Conservation (phyloP, 129 eudicot genomes). For the Flaveria brownii region DNA sequence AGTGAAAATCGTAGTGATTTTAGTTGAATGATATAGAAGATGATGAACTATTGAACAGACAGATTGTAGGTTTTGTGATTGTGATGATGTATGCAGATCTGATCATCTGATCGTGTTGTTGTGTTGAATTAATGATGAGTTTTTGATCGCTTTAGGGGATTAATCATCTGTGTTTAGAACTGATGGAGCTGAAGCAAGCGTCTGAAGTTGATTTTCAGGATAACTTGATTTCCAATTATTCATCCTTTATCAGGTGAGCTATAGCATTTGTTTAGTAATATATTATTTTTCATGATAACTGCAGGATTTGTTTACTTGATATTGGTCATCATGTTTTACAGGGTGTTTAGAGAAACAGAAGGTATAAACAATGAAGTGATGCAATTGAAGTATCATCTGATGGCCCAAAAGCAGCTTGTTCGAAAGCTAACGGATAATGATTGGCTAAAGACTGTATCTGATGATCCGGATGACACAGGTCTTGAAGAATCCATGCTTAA, state of each 20-base stretch:
- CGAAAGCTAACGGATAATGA: conserved; percentile 34
- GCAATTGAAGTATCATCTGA: conserved; percentile 56
- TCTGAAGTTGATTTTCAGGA: conserved; percentile 72
- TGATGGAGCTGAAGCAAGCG: conserved; percentile 67
- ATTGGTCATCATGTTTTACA: conserved; percentile 29
- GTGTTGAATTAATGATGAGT: conserved; percentile 14
- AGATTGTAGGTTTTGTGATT: too few relatives aligned
- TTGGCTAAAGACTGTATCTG: conserved; percentile 30
- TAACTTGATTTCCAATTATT: conserved; percentile 53
- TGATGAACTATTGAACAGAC: too few relatives aligned
- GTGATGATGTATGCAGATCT: not conserved
- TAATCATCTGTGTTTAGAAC: conserved; percentile 67
- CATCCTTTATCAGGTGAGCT: conserved; percentile 61
- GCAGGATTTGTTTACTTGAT: conserved; percentile 6
- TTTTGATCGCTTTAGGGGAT: conserved; percentile 50
- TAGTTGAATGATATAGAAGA: not conserved
- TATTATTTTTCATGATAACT: not conserved
- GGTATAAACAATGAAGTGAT: conserved; percentile 56
- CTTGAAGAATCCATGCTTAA: conserved; percentile 32
- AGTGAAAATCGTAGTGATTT: not conserved
- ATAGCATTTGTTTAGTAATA: conserved; percentile 15
- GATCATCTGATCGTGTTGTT: not conserved
- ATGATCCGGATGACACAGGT: conserved; percentile 35
- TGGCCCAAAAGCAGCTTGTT: conserved; percentile 57
- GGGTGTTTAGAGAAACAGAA: conserved; percentile 61